Conservation (phyloP, 306 rosid species). For the Inga oerstediana region DNA sequence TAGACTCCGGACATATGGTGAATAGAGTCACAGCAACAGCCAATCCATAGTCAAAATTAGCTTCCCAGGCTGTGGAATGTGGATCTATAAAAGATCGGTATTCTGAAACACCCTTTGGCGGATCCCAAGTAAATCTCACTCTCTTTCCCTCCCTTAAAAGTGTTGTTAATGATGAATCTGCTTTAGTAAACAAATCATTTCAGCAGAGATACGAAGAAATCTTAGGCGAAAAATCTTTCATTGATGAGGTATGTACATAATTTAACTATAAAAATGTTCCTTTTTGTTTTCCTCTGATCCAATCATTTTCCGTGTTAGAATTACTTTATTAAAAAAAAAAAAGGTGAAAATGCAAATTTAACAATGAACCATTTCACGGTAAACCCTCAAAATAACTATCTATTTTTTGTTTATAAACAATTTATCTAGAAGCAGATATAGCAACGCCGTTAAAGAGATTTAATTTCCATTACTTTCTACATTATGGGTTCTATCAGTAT, state of each 20-base stretch:
- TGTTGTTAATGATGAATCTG: slow-evolving; percentile 62
- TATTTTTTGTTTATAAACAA: too few relatives aligned
- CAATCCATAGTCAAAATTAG: slow-evolving; percentile 42
- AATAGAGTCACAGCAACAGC: background rate
- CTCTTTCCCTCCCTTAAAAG: slow-evolving; percentile 63
- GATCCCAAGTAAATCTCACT: slow-evolving; percentile 33
- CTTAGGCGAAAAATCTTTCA: background rate
- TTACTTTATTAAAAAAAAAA: too few relatives aligned
- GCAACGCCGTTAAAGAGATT: too few relatives aligned
- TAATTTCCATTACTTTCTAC: too few relatives aligned
- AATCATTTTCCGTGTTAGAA: too few relatives aligned
- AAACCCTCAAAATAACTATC: too few relatives aligned
- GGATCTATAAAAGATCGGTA: slow-evolving; percentile 55
- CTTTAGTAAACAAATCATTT: slow-evolving; percentile 54
- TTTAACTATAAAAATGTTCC: background rate
- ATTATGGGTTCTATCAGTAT: too few relatives aligned
- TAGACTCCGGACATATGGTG: background rate
- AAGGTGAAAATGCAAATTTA: too few relatives aligned
- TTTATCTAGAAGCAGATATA: too few relatives aligned
- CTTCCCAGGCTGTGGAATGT: slow-evolving; percentile 63
- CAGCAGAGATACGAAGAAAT: slow-evolving; percentile 39
- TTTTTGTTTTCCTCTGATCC: background rate
- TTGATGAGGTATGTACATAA: slow-evolving; percentile 41
- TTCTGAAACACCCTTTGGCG: slow-evolving; percentile 50
- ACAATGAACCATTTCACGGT: too few relatives aligned